These are phyloP conservation scores for Phytomonas sp. DNA, from an alignment of 208 protist species.

Conservation along the genomic window DNA sequence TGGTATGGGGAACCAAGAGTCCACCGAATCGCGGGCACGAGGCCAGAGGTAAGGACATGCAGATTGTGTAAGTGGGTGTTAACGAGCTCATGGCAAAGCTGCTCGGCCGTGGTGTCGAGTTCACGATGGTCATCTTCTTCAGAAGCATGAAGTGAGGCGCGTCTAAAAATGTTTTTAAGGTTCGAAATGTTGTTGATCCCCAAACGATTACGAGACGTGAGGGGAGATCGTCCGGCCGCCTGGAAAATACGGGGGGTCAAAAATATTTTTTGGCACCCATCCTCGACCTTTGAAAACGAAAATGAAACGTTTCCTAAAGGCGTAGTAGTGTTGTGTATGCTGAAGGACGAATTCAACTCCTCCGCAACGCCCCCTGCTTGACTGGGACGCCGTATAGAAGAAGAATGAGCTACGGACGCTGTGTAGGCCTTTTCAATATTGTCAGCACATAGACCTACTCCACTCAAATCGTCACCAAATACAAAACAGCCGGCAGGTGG, in stretches of 20 bases:
- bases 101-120: constrained; percentile 45
- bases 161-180: background rate
- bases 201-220: background rate
- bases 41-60: constrained; percentile 3
- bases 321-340: background rate
- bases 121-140: constrained; percentile 31
- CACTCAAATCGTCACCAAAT: constrained; percentile 74
- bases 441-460: constrained; percentile 38
- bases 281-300: background rate
- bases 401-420: background rate
- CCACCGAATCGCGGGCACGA: background rate
- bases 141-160: background rate
- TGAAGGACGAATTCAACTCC: background rate
- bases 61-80: constrained; percentile 65
- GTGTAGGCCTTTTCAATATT: constrained; percentile 20
- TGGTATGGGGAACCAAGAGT: background rate
- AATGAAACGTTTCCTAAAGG: background rate
- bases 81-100: constrained; percentile 38
- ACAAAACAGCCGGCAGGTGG: constrained; percentile 69
- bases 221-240: background rate
- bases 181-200: background rate
- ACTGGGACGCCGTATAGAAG: background rate
- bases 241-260: background rate
- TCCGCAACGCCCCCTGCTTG: background rate
- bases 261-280: background rate